Evolutionary conservation across 768 basidiomycete genomes (phyloP), one percentile per base, ranked within the genome.

Genomic region (Pleurotus cornucopiae): DNA sequence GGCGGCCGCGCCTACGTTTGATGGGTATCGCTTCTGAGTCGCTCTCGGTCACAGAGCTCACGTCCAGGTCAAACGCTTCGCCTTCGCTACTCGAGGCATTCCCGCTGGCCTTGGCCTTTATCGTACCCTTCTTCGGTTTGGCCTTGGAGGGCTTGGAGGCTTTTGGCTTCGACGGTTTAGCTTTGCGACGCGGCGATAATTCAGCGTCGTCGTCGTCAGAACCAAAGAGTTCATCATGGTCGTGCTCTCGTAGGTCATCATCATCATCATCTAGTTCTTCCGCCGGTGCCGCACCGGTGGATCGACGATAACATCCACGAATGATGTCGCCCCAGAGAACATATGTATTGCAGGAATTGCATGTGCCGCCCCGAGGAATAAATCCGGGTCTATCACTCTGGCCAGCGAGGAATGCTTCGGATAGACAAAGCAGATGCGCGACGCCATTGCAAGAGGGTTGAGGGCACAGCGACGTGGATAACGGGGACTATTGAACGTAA

Each of bases 281-380:
- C 18, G 18, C 18, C 18, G 18, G 18, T 18, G 18, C 18, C 18
- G 18, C 69, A 5, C 74, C 73, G 14, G 68, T 60, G 20, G 66
- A 67, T 23, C 85, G 76, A 14, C 85, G 75, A 64, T 82, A 85
- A 61, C 78, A 82, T 2, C 84, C 86, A 12, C 80, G 76, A 25
- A 88, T 69, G 18, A 89, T 66, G 61, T 89, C 86, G 4, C 88
- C 87, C 87, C 86, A 89, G 0, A 89, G 73, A 3, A 73, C 75
- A 61, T 86, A 88, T 0, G 69, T 65, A 3, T 64, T 58, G 59
- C 88, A 89, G 1, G 71, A 69, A 11, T 60, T 66, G 62, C 88
- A 89, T 20, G 67, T 61, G 5, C 87, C 88, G 5, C 86, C 86
- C 40, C 88, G 76, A 4, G 88, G 86, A 41, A 88, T 67, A 48